A percentile compares a stretch with the other conserved stretches of the same genome.
Conservation (phyloP, 257 asterid genomes). For the Henckelia pumila region DNA sequence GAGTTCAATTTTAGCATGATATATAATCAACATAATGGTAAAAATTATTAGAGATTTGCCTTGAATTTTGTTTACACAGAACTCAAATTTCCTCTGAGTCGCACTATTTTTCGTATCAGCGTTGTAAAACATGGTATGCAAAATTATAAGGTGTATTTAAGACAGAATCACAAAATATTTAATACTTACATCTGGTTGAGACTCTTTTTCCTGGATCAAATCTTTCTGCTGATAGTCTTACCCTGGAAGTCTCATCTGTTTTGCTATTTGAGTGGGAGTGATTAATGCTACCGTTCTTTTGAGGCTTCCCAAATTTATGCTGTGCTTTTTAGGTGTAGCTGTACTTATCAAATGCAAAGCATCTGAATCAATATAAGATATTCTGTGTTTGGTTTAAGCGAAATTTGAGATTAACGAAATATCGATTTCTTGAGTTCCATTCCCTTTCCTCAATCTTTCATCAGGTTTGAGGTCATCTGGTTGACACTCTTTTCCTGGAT, state of each 20-base stretch:
- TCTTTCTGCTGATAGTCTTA: constrained; percentile 17
- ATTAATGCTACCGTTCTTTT: not conserved
- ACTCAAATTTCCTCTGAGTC: not conserved
- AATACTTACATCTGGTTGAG: not conserved
- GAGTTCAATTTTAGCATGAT: not conserved
- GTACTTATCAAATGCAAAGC: too few species aligned
- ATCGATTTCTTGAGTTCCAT: too few species aligned
- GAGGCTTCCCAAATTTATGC: too few species aligned
- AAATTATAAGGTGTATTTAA: not conserved
- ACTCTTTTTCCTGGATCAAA: constrained; percentile 10
- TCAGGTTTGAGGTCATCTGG: too few species aligned
- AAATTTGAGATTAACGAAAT: too few species aligned
- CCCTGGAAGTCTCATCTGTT: constrained; percentile 2
- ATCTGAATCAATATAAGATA: too few species aligned
- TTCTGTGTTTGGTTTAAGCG: too few species aligned
- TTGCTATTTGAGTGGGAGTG: constrained; percentile 8
- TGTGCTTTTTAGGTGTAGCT: too few species aligned
- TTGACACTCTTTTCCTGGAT: constrained; percentile 7
- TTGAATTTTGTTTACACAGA: not conserved
- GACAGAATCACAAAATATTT: not conserved
- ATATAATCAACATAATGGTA: not conserved
- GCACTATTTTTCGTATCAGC: not conserved
- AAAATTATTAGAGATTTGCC: not conserved
- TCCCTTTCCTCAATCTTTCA: too few species aligned
- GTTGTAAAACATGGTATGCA: not conserved